Percentiles rank a stretch among this genome's conserved stretches.
Conservation (phyloP, 2,329 filamentous ascomycete genomes). For the Fusarium decemcellulare region DNA sequence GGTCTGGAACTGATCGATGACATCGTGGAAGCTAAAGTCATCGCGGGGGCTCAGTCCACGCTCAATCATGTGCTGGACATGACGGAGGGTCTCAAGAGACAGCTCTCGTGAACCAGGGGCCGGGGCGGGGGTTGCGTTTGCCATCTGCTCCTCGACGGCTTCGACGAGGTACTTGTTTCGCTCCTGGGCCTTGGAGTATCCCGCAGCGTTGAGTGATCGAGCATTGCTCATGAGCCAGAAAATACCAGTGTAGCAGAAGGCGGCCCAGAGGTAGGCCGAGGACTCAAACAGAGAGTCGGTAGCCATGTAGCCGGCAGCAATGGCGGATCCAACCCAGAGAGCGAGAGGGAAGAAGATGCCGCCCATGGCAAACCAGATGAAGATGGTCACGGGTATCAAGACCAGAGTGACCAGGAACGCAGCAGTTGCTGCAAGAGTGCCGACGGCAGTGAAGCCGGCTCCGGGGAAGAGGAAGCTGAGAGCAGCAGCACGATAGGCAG, state of each 20-base stretch:
- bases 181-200: constrained; percentile 27
- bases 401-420: constrained; percentile 15
- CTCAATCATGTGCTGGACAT: constrained; percentile 37
- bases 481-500: constrained; percentile 13
- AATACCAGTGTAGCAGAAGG: constrained; percentile 21
- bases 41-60: constrained; percentile 27
- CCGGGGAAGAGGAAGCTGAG: constrained; percentile 27
- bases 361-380: constrained; percentile 30
- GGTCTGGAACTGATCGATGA: constrained; percentile 47
- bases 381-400: constrained; percentile 20
- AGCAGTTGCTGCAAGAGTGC: background rate
- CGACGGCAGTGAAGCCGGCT: constrained; percentile 27
- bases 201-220: constrained; percentile 18
- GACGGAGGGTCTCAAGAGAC: constrained; percentile 16
- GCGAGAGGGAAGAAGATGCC: constrained; percentile 27
- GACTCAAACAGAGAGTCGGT: constrained; percentile 14
- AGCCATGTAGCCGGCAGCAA: constrained; percentile 14
- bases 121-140: constrained; percentile 8
- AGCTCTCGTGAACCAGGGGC: constrained; percentile 15
- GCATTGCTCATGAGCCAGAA: constrained; percentile 29
- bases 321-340: constrained; percentile 15
- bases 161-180: constrained; percentile 27
- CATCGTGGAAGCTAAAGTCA: constrained; percentile 39
- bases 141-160: constrained; percentile 17
- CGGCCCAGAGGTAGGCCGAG: constrained; percentile 10